Conservation (phyloP, 2,329 filamentous ascomycete species). For the Blastomyces gilchristii region DNA sequence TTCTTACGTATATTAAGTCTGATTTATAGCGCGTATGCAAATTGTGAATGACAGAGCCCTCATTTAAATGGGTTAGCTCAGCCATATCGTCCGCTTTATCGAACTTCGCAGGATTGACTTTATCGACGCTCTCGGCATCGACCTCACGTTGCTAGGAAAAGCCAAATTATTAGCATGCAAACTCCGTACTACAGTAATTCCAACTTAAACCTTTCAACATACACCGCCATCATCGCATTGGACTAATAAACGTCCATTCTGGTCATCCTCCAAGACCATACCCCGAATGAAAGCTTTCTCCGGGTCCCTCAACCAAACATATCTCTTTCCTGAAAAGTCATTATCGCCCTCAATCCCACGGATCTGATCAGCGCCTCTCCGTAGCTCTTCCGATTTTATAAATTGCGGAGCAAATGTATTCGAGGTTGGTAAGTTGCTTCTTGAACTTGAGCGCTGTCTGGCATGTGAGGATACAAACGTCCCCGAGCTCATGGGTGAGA, state of each 20-base stretch:
- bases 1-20: conserved; percentile 70
- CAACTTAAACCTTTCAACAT: conserved; percentile 29
- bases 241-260: conserved; percentile 60
- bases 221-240: conserved; percentile 90
- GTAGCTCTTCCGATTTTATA: conserved; percentile 76
- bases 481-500: conserved; percentile 45
- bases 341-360: conserved; percentile 88
- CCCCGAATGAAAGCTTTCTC: conserved; percentile 83
- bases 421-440: conserved; percentile 44
- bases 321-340: conserved; percentile 96
- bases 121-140: conserved; percentile 80
- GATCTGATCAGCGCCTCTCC: conserved; percentile 45
- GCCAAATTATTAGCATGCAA: background rate
- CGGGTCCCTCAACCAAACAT: conserved; percentile 91
- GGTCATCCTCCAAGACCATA: conserved; percentile 76
- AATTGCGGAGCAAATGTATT: conserved; percentile 93
- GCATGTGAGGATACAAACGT: conserved; percentile 31
- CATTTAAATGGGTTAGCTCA: conserved; percentile 93
- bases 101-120: conserved; percentile 98
- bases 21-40: conserved; percentile 89
- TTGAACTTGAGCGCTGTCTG: conserved; percentile 50
- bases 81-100: conserved; percentile 99
- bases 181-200: background rate
- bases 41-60: conserved; percentile 96
- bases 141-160: conserved; percentile 68